Evolutionary conservation across 129 eudicot species (phyloP).

Genomic region (Pittosporum tobira): DNA sequence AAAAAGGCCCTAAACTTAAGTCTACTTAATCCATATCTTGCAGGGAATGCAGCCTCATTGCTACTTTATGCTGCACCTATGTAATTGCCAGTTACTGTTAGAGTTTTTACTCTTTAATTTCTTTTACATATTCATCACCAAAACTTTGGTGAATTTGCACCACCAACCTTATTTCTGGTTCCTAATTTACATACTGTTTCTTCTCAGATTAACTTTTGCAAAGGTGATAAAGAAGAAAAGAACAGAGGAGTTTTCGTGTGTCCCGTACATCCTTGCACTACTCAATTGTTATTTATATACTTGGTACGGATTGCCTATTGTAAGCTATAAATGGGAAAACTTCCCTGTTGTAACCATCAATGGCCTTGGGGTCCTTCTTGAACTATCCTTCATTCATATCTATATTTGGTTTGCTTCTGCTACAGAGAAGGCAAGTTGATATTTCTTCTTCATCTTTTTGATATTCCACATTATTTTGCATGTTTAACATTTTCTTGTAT

Average conservation of each 20-base stretch:
- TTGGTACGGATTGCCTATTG: constrained; percentile 93
- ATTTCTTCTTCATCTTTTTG: neutral
- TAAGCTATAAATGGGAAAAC: constrained; percentile 67
- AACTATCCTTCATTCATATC: constrained; percentile 56
- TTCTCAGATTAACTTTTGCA: too few species aligned
- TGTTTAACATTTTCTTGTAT: neutral
- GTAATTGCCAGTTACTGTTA: too few species aligned
- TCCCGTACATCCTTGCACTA: constrained; percentile 64
- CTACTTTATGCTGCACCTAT: too few species aligned
- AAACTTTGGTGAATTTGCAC: too few species aligned
- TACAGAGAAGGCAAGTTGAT: constrained; percentile 44
- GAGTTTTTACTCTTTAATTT: too few species aligned
- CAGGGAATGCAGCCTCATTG: too few species aligned
- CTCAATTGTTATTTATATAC: constrained; percentile 57
- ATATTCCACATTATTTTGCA: too few species aligned
- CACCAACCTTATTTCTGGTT: too few species aligned
- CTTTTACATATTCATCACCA: too few species aligned
- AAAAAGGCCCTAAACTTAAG: neutral
- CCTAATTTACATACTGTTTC: too few species aligned
- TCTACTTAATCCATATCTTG: constrained; percentile 1
- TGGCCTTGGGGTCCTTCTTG: constrained; percentile 67
- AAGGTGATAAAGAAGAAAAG: constrained; percentile 64
- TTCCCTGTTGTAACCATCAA: constrained; percentile 59
- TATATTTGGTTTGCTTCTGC: constrained; percentile 61
- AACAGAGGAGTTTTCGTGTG: constrained; percentile 58